Percentiles rank a stretch among this genome's conserved stretches.
phyloP scores from a whole-genome alignment of 176 grass and related monocot genomes.

The Thalia dealbata region DNA sequence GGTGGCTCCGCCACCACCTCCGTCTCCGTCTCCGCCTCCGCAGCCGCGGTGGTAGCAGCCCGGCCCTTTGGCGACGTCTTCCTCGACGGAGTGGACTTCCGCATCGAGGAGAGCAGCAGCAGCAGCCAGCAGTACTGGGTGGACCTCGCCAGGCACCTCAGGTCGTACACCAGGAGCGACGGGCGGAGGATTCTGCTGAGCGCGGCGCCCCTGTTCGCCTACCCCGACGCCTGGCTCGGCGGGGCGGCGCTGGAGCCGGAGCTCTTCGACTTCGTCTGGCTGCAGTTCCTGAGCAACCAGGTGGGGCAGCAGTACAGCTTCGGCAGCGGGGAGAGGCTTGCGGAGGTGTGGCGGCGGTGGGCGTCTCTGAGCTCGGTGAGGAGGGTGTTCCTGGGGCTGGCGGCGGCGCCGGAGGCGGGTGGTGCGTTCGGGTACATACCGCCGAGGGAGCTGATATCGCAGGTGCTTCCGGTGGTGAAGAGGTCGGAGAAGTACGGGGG shows the following conservation, averaged over 20 bases:
- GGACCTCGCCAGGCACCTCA: conserved; percentile 22
- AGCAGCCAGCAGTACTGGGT: conserved; percentile 37
- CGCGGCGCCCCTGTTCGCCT: too few relatives aligned
- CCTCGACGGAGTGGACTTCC: conserved; percentile 66
- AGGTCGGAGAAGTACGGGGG: conserved; percentile 21
- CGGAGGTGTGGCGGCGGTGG: too few relatives aligned
- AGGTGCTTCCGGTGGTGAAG: conserved; percentile 47
- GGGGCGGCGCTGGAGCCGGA: conserved; percentile 15
- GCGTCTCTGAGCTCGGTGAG: too few relatives aligned
- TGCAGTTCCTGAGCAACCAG: conserved; percentile 69
- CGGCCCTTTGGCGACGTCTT: conserved; percentile 45
- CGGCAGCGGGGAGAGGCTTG: too few relatives aligned
- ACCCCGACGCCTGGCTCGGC: too few relatives aligned
- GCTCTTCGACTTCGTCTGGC: conserved; percentile 58
- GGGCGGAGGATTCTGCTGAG: not conserved
- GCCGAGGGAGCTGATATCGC: conserved; percentile 27
- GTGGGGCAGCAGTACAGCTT: too few relatives aligned
- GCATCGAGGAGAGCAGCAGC: conserved; percentile 52
- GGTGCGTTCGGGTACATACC: conserved; percentile 37
- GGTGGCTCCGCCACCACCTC: conserved; percentile 39
- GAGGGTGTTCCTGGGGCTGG: conserved; percentile 7
- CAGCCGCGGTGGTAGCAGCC: too few relatives aligned
- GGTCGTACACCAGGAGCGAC: not conserved
- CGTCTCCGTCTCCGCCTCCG: too few relatives aligned
- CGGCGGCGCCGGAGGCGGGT: conserved; percentile 28